Evolutionary conservation across 371 early-diverging fungal genomes (phyloP), one percentile per base, ranked within the genome.

Genomic region (Mortierella sp.): DNA sequence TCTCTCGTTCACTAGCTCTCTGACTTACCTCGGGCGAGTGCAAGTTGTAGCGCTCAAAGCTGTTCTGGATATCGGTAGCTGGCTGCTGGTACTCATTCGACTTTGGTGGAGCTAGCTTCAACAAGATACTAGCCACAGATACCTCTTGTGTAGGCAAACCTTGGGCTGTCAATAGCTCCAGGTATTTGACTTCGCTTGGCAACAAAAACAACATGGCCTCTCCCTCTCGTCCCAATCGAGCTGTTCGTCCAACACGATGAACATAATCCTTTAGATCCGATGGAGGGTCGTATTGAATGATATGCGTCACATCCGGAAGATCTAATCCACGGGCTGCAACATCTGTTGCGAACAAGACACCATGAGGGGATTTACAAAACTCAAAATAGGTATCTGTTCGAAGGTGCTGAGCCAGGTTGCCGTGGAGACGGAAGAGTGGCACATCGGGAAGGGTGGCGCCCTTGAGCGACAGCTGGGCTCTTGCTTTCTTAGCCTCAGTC

Each of bases 201-300:
- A 96, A 69, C 16, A 98, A 81, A 72, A 98, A 95, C 47, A 96
- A 57, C 16, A 89, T 70, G 0, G 97, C 96, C 60, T 88, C 88
- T 64, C 99, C 99, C 14, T 88, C 87, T 53, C 92, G 87, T 48
- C 96, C 97, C 26, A 96, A 81, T 73, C 99, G 92, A 37, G 99
- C 99, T n/a, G 99, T 99, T 57, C 99, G 92, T 28, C 99, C 99
- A 18, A 94, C 94, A 73, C 99, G 92, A 85, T 99, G 99, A 44
- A 99, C 93, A 83, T 98, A 99, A 62, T 96, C 97, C 59, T 92
- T 89, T 19, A 94, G 80, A 81, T 95, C 96, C 21, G 92, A 85
- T 7, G 99, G 99, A n/a, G 97, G 91, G 83, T 99, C 99, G 70
- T 94, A 99, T 82, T 99, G 99, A 47, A 99, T 86, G 69, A 99